These are phyloP conservation scores for Zarea fungicola DNA, from an alignment of 2,329 filamentous ascomycete species.

Conservation along the genomic window DNA sequence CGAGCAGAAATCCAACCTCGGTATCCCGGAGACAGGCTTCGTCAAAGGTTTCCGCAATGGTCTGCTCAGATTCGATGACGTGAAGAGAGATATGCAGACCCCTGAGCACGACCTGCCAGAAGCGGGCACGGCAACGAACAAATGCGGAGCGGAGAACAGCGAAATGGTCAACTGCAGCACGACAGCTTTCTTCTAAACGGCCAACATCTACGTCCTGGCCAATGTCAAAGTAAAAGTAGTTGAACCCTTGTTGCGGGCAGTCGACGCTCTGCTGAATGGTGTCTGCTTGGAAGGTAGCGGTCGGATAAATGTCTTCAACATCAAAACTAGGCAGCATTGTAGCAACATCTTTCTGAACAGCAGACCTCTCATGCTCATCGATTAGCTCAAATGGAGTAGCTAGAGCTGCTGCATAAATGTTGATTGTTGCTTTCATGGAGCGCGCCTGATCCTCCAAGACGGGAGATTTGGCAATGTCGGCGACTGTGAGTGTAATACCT, in stretches of 20 bases:
- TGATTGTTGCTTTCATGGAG: neutral
- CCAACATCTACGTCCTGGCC: neutral
- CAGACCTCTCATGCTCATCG: neutral
- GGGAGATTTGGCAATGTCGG: slow-evolving; percentile 30
- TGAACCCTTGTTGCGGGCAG: neutral
- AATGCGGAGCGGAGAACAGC: neutral
- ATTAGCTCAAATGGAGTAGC: neutral
- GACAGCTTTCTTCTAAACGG: neutral
- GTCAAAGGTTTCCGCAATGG: neutral
- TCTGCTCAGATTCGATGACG: neutral
- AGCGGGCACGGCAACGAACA: neutral
- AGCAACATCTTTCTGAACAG: neutral
- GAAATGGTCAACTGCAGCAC: neutral
- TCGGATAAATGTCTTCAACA: neutral
- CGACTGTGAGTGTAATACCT: slow-evolving; percentile 34
- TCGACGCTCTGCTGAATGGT: neutral
- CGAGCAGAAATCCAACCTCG: neutral
- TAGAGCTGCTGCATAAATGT: neutral
- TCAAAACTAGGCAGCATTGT: neutral
- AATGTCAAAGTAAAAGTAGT: neutral
- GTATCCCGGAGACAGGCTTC: neutral
- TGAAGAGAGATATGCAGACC: neutral
- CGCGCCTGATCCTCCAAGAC: neutral
- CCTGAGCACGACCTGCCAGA: neutral
- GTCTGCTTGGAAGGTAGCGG: neutral